phyloP scores from a whole-genome alignment of 1,284 basidiomycete genomes.

The Tranzscheliella williamsii region DNA sequence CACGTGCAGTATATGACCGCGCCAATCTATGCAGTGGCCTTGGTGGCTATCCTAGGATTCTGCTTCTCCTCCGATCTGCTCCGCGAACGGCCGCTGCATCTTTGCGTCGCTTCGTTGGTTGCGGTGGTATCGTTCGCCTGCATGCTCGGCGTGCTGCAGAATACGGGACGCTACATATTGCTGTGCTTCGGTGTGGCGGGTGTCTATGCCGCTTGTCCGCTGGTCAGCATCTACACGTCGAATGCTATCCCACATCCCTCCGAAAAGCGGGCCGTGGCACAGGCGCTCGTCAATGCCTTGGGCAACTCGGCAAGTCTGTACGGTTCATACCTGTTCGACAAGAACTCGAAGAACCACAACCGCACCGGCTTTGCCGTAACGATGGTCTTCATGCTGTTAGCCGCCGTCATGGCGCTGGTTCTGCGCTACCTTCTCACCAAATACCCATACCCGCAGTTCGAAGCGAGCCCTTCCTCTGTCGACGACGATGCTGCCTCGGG shows the following conservation, averaged over 20 bases:
- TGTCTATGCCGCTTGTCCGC: slow-evolving; percentile 63
- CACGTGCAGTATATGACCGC: slow-evolving; percentile 22
- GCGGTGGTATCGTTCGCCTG: slow-evolving; percentile 62
- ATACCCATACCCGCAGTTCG: slow-evolving; percentile 9
- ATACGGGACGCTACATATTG: slow-evolving; percentile 64
- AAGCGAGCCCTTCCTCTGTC: too few species aligned
- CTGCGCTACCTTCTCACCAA: slow-evolving; percentile 5
- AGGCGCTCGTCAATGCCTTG: slow-evolving; percentile 58
- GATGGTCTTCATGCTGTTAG: slow-evolving; percentile 14
- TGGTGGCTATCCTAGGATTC: slow-evolving; percentile 12
- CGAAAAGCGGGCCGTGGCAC: slow-evolving; percentile 63
- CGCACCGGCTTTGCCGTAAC: slow-evolving; percentile 14
- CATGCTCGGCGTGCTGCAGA: slow-evolving; percentile 56
- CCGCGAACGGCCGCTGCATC: slow-evolving; percentile 62
- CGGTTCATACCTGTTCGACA: slow-evolving; percentile 18
- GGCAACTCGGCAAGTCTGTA: slow-evolving; percentile 22
- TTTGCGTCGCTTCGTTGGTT: slow-evolving; percentile 49
- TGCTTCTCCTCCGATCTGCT: slow-evolving; percentile 60
- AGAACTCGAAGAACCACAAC: slow-evolving; percentile 4
- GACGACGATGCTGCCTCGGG: not conserved
- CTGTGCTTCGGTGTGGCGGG: slow-evolving; percentile 64
- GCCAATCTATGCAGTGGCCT: slow-evolving; percentile 20
- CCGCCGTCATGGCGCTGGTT: slow-evolving; percentile 5
- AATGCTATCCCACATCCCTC: slow-evolving; percentile 58
- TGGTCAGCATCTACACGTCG: slow-evolving; percentile 61